Evolutionary conservation across 441 rosid genomes (phyloP).

Genomic region (Biscutella laevigata): DNA sequence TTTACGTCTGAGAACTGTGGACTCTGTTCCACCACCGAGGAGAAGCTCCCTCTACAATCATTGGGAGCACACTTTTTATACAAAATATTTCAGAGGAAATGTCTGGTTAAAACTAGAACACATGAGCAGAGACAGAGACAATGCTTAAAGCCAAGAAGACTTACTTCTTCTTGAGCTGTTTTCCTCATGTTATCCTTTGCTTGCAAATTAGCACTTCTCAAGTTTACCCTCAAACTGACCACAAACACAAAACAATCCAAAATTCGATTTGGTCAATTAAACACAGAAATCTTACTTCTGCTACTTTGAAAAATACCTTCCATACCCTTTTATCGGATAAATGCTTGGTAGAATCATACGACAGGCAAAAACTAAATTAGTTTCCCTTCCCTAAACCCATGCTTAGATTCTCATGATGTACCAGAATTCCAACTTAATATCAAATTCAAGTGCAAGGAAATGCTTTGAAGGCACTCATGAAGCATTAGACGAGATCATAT

Average conservation of each 20-base stretch:
- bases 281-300: not conserved
- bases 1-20: slow-evolving; percentile 78
- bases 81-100: not conserved
- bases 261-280: not conserved
- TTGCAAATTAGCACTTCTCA: slow-evolving; percentile 86
- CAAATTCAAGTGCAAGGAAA: not conserved
- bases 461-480: not conserved
- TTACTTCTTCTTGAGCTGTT: slow-evolving; percentile 75
- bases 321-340: not conserved
- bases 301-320: not conserved
- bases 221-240: slow-evolving; percentile 50
- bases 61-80: slow-evolving; percentile 7
- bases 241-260: slow-evolving; percentile 2
- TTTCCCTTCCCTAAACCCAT: not conserved
- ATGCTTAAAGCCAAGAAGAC: not conserved
- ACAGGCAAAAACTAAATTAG: slow-evolving; percentile 6
- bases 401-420: not conserved
- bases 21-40: slow-evolving; percentile 90
- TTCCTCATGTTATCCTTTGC: slow-evolving; percentile 83
- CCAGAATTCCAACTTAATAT: not conserved
- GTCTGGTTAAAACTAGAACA: not conserved
- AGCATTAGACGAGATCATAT: not conserved
- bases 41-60: slow-evolving; percentile 77
- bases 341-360: not conserved
- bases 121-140: not conserved